Evolutionary conservation across 805 yeast species (phyloP), one percentile per base, ranked within the genome.

Genomic region (Zygosaccharomyces gambellarensis): DNA sequence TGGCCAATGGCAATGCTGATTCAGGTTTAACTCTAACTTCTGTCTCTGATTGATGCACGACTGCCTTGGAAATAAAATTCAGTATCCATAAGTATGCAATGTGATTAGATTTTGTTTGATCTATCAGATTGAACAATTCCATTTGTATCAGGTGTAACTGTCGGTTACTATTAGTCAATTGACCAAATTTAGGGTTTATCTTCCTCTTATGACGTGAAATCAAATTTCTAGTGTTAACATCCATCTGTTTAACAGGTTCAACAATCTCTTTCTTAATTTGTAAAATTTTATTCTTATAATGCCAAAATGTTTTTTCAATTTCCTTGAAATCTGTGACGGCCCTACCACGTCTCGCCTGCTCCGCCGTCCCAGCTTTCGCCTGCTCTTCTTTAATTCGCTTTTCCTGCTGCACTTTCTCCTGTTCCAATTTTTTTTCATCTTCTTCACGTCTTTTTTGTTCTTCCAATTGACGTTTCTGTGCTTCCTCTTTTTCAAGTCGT

Each of bases 141-240:
- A 56, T 51, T 1, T 76, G 71, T 39, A 87, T 74, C 14, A 68
- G 65, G 1, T 65, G 61, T 39, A 90, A 71, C 62, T 94, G 96
- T 2, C 66, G 41, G 46, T 63, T 68, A 46, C 90, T 82, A 60
- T 82, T 83, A 1, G 97, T 89, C 52, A 94, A 72, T 69, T 94
- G 98, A 10, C 99, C 98, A 56, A 94, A 82, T 62, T 85, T 86
- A 5, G 97, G 94, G 61, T 88, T 88, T 56, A 94, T 80, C 59
- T 83, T 81, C 44, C 97, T 73, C 61, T 84, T 85, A 48, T 81
- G 76, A n/a, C 76, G 75, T 17, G 77, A 74, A 31, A 82, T 75
- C n/a, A 66, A 62, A 43, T 77, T 79, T 57, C 83, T 83, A 32
- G 78, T 61, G 28, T 71, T 77, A 25, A 78, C 76, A 56, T 83